Evolutionary conservation across 2,329 filamentous ascomycete species (phyloP).

Genomic region (Aspergillus persii): DNA sequence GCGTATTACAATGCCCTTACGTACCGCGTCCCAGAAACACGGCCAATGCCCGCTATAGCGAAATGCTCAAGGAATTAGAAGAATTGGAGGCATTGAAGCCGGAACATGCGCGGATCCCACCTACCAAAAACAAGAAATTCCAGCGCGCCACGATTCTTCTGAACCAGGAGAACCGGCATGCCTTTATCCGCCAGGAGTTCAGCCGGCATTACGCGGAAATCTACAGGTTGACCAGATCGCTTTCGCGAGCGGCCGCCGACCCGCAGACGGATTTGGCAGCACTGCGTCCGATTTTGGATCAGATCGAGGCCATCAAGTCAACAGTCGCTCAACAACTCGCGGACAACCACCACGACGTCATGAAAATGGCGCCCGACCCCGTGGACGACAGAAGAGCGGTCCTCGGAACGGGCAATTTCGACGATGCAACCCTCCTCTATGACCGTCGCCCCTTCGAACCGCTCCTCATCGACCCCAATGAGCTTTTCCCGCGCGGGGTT

Average conservation of each 20-base stretch:
- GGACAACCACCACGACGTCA: constrained; percentile 28
- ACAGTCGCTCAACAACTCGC: constrained; percentile 9
- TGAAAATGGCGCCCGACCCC: constrained; percentile 37
- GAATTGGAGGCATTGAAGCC: constrained; percentile 2
- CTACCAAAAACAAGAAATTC: constrained; percentile 4
- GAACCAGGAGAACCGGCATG: constrained; percentile 26
- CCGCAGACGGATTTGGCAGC: constrained; percentile 15
- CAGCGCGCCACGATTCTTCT: constrained; percentile 16
- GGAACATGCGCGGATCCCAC: no score
- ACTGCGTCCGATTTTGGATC: constrained; percentile 23
- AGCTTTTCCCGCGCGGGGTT: constrained; percentile 63
- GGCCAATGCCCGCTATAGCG: constrained; percentile 33
- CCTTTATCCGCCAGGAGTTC: constrained; percentile 14
- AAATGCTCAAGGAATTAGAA: constrained; percentile 11
- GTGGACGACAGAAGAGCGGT: constrained; percentile 55
- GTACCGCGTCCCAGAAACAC: constrained; percentile 37
- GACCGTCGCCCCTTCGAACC: constrained; percentile 72
- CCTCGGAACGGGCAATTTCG: constrained; percentile 32
- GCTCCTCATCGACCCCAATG: constrained; percentile 54
- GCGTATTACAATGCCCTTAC: constrained; percentile 18
- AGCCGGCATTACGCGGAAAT: constrained; percentile 21
- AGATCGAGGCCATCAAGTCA: constrained; percentile 14
- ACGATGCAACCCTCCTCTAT: constrained; percentile 59
- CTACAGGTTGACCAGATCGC: constrained; percentile 24
- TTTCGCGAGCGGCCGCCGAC: constrained; percentile 28